phyloP scores from a whole-genome alignment of 192 early-diverging fungal species.

The Podila epigama region DNA sequence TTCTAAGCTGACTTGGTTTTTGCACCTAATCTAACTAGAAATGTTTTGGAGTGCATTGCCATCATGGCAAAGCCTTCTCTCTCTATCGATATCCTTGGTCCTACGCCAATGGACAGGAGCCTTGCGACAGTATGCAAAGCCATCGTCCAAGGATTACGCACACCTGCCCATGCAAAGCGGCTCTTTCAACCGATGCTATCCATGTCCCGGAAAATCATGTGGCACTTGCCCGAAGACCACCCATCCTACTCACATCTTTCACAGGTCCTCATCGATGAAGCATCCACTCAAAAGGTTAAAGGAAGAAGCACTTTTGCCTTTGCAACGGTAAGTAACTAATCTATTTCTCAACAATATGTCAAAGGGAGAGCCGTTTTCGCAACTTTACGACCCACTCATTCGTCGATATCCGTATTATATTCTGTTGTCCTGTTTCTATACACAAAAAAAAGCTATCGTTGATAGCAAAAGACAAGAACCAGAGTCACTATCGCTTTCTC shows the following conservation, averaged over 20 bases:
- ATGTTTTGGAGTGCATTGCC: constrained; percentile 10
- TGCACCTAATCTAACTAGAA: constrained; percentile 3
- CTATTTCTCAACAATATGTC: neutral
- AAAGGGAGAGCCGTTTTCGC: too few relatives aligned
- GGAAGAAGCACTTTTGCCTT: neutral
- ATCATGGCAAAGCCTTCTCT: constrained; percentile 1
- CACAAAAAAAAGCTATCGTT: constrained; percentile 7
- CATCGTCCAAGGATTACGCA: constrained; percentile 9
- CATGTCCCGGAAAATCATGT: constrained; percentile 12
- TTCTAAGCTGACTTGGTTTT: too few relatives aligned
- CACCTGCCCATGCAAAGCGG: neutral
- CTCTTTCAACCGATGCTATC: constrained; percentile 1
- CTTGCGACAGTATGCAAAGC: constrained; percentile 5
- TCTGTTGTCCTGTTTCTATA: neutral
- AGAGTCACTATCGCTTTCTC: constrained; percentile 8
- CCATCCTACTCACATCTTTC: constrained; percentile 9
- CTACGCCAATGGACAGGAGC: constrained; percentile 6
- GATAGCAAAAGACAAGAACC: constrained; percentile 15
- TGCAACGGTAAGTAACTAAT: constrained; percentile 5
- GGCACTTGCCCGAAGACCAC: constrained; percentile 34
- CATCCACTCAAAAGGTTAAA: neutral
- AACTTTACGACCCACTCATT: too few relatives aligned
- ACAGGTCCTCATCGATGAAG: constrained; percentile 16
- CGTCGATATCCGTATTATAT: neutral
- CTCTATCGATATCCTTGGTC: constrained; percentile 7